Percentiles rank a stretch among this genome's conserved stretches.
phyloP scores from a whole-genome alignment of 2,329 filamentous ascomycete species.

The Aspergillus clavatus region DNA sequence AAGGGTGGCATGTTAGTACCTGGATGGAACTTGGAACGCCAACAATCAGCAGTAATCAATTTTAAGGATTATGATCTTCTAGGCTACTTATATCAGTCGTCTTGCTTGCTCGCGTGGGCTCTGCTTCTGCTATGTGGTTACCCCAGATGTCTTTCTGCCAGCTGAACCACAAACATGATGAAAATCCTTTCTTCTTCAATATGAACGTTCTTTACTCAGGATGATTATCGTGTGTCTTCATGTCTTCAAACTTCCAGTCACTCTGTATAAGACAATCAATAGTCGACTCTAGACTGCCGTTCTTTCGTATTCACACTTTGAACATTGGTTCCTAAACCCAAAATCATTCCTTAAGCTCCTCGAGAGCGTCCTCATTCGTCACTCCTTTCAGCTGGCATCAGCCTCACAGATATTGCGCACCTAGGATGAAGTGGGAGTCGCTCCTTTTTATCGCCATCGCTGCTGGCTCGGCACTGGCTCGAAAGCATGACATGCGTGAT shows the following conservation, averaged over 20 bases:
- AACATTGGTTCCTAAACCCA: constrained; percentile 4
- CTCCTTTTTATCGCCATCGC: background rate
- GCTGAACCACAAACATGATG: no score
- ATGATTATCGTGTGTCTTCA: no score
- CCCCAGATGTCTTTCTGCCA: no score
- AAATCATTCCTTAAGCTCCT: constrained; percentile 4
- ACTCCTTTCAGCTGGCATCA: background rate
- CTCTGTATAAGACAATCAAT: no score
- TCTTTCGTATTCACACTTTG: background rate
- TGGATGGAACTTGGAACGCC: no score
- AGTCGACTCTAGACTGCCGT: no score
- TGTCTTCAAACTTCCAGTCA: no score
- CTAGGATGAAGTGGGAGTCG: background rate
- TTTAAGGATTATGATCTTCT: background rate
- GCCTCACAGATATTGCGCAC: background rate
- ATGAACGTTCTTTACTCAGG: no score
- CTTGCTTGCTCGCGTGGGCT: no score
- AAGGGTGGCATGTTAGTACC: background rate
- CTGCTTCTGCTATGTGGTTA: no score
- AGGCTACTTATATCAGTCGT: background rate
- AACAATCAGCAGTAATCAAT: background rate
- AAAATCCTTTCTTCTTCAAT: no score
- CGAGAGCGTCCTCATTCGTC: background rate
- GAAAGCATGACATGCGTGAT: constrained; percentile 1
- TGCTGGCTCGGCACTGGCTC: background rate